Evolutionary conservation across 345 rosid genomes (phyloP), one percentile per base, ranked within the genome.

Genomic region (Eucalyptus cloeziana): DNA sequence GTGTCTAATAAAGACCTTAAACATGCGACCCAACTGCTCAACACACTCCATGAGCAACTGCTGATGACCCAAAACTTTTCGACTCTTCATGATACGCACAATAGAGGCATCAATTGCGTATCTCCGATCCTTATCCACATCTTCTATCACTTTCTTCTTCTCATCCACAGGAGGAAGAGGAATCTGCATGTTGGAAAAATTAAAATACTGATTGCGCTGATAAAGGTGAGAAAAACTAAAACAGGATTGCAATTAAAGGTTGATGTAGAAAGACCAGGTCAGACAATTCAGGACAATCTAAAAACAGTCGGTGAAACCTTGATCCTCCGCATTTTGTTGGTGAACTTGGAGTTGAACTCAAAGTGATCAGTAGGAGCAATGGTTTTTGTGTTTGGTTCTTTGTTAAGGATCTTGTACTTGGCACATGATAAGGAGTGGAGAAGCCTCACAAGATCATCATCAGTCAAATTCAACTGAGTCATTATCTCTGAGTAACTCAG

Each of bases 41-140:
- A 97, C 99, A 87, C 99, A 97, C 92, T 96, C 99, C 14, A 92
- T 91, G 44, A 97, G 96, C 64, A 98, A 87, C 45, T 95, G 99
- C 88, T 96, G 99, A 91, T 96, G 96, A 76, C 97, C 95, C 94
- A 96, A 90, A 43, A 95, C 94, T 67, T 97, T 98, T 90, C 99
- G 90, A 71, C 98, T 94, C 95, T 98, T 98, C 99, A 98, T 97
- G 89, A 98, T 98, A 67, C 99, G 96, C 30, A 98, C 99, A 85
- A 98, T 93, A 22, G 99, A 99, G 85, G 99, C 99, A 92, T 98
- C 99, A 87, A 98, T 96, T 1, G 99, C 98, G 85, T 96, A 96
- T 52, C 95, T 93, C 80, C 99, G 91, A 91, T 95, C 99, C 92
- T 96, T 98, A 89, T 96, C 97, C 4, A 97, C 99, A 89, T 96